These are phyloP conservation scores for Hypoxylon lenormandii DNA, from an alignment of 495 filamentous ascomycete genomes.

Conservation along the genomic window DNA sequence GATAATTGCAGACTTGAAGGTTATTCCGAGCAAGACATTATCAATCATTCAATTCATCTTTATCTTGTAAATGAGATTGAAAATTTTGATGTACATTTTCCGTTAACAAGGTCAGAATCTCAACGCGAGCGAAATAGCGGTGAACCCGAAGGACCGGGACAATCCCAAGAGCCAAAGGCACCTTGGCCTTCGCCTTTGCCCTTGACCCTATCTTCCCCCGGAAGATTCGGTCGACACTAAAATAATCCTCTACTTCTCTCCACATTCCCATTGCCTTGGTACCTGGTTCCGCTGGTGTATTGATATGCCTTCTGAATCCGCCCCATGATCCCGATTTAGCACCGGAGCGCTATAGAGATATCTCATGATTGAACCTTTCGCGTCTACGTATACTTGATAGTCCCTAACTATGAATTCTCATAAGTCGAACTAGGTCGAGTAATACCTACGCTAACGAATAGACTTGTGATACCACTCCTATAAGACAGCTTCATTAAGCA, in stretches of 20 bases:
- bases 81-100: slow-evolving; percentile 10
- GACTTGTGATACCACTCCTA: no score
- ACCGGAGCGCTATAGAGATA: no score
- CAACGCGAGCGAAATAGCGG: slow-evolving; percentile 28
- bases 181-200: slow-evolving; percentile 2
- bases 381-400: no score
- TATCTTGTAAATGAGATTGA: background rate
- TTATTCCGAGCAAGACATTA: background rate
- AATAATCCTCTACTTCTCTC: slow-evolving; percentile 10
- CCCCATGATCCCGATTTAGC: background rate
- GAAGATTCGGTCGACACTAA: slow-evolving; percentile 25
- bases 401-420: no score
- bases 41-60: slow-evolving; percentile 19
- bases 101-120: slow-evolving; percentile 1
- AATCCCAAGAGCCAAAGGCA: slow-evolving; percentile 8
- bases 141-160: slow-evolving; percentile 31
- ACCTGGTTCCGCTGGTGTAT: background rate
- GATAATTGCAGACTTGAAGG: background rate
- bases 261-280: slow-evolving; percentile 10
- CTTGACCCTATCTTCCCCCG: slow-evolving; percentile 15
- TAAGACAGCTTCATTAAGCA: no score
- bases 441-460: no score
- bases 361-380: no score
- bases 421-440: no score
- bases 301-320: background rate